A percentile compares a stretch with the other conserved stretches of the same genome.
Evolutionary conservation across 768 basidiomycete species (phyloP).

Genomic region (Calocybe indica): DNA sequence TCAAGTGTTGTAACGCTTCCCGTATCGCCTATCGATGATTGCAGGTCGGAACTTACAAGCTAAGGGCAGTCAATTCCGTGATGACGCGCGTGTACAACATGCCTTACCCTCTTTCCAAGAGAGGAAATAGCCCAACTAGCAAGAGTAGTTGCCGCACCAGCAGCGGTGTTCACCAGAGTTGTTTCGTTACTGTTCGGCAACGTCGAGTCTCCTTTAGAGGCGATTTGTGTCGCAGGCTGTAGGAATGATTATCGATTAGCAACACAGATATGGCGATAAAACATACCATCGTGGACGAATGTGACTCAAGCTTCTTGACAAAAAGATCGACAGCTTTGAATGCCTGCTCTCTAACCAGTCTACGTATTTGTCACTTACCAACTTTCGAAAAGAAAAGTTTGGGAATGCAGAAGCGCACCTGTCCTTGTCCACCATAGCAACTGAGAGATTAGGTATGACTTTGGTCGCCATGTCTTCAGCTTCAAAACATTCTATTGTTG

Average conservation of each 20-base stretch:
- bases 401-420: slow-evolving; percentile 49
- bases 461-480: slow-evolving; percentile 82
- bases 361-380: slow-evolving; percentile 21
- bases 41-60: slow-evolving; percentile 70
- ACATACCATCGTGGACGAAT: slow-evolving; percentile 79
- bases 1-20: slow-evolving; percentile 20
- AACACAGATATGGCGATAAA: not conserved
- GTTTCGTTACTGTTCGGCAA: slow-evolving; percentile 27
- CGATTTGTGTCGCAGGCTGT: slow-evolving; percentile 33
- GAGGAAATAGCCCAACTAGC: slow-evolving; percentile 97
- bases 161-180: slow-evolving; percentile 76
- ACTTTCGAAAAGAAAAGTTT: not conserved
- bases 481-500: slow-evolving; percentile 86
- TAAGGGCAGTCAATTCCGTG: slow-evolving; percentile 17
- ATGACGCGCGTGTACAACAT: not conserved
- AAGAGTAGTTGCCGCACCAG: slow-evolving; percentile 86
- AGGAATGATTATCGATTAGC: not conserved
- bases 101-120: slow-evolving; percentile 68
- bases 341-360: slow-evolving; percentile 91
- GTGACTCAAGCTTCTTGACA: slow-evolving; percentile 72
- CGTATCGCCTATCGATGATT: slow-evolving; percentile 52
- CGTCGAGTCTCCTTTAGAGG: slow-evolving; percentile 16
- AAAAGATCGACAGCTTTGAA: slow-evolving; percentile 92
- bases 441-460: slow-evolving; percentile 82
- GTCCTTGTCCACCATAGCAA: slow-evolving; percentile 83